phyloP scores from a whole-genome alignment of 2,329 filamentous ascomycete species.

The Hyphodiscus sp. region DNA sequence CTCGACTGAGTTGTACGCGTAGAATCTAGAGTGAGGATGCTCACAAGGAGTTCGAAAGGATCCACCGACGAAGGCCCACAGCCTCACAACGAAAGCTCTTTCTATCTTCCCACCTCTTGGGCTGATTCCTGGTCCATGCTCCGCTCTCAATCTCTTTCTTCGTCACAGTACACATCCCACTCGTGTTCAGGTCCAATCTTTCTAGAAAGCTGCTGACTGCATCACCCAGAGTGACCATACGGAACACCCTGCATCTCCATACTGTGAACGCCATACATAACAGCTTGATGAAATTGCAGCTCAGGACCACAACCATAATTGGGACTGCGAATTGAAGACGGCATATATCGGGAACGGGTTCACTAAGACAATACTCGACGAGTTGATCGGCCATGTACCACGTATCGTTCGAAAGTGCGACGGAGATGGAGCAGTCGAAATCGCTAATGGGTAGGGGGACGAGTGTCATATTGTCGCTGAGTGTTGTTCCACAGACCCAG shows the following conservation, averaged over 20 bases:
- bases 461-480: constrained; percentile 8
- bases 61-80: constrained; percentile 5
- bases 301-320: constrained; percentile 15
- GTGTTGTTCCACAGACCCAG: constrained; percentile 13
- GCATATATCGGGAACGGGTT: constrained; percentile 12
- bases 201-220: constrained; percentile 30
- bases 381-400: constrained; percentile 9
- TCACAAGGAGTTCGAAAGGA: constrained; percentile 10
- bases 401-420: constrained; percentile 6
- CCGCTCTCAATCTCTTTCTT: constrained; percentile 15
- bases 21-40: not conserved
- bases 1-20: too few relatives aligned
- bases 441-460: too few relatives aligned
- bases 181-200: constrained; percentile 9
- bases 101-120: constrained; percentile 8
- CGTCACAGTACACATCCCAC: constrained; percentile 14
- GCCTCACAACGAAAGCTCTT: constrained; percentile 12
- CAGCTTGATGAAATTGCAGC: constrained; percentile 21
- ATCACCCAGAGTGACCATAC: constrained; percentile 29
- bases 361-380: constrained; percentile 16
- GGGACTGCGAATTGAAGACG: constrained; percentile 13
- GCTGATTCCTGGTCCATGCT: constrained; percentile 9
- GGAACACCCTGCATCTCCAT: constrained; percentile 9
- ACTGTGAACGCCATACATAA: constrained; percentile 20
- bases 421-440: not conserved